Conservation (phyloP, 257 asterid genomes). For the Jacaranda copaia region DNA sequence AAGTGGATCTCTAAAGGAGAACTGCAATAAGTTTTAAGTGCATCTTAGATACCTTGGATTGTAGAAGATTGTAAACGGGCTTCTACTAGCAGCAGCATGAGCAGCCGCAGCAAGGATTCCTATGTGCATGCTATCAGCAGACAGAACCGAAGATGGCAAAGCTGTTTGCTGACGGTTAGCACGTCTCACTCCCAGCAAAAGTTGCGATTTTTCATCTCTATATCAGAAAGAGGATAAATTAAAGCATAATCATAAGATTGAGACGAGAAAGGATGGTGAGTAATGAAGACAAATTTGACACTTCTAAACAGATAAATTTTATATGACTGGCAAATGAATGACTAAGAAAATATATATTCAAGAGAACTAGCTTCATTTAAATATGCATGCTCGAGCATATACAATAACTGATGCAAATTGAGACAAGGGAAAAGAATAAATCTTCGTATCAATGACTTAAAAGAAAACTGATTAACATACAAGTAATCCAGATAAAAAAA, state of each 20-base stretch:
- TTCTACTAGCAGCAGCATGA: conserved; percentile 86
- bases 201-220: conserved; percentile 82
- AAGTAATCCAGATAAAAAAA: too few relatives aligned
- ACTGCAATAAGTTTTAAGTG: neutral
- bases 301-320: too few relatives aligned
- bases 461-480: too few relatives aligned
- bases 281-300: too few relatives aligned
- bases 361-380: neutral
- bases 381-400: too few relatives aligned
- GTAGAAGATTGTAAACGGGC: conserved; percentile 76
- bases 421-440: too few relatives aligned
- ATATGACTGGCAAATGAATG: too few relatives aligned
- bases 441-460: too few relatives aligned
- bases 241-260: neutral
- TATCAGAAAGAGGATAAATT: neutral
- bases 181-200: conserved; percentile 84
- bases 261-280: neutral
- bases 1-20: neutral
- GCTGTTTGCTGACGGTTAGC: conserved; percentile 80
- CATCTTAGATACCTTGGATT: conserved; percentile 67
- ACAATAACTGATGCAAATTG: too few relatives aligned
- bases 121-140: conserved; percentile 94
- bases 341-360: neutral
- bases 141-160: conserved; percentile 83
- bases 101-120: conserved; percentile 98